These are phyloP conservation scores for Macaranga tanarius DNA, from an alignment of 441 rosid species.

Conservation along the genomic window DNA sequence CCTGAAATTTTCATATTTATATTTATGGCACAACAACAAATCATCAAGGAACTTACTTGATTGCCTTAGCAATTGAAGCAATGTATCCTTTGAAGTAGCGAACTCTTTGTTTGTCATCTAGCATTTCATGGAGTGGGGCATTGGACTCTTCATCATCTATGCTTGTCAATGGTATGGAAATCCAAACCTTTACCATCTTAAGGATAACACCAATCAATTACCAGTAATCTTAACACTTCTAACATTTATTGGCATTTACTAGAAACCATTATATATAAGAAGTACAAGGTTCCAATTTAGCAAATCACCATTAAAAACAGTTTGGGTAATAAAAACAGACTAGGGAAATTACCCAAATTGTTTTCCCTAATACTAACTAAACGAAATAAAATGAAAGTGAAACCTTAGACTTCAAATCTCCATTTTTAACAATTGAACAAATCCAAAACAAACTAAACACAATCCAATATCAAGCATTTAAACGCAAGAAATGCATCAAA, in stretches of 20 bases:
- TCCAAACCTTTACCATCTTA: neutral
- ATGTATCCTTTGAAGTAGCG: constrained; percentile 64
- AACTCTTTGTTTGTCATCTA: constrained; percentile 79
- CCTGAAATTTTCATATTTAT: neutral
- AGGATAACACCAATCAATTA: neutral
- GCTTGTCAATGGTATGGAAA: constrained; percentile 33
- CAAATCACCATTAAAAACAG: neutral
- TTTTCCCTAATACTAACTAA: too few relatives aligned
- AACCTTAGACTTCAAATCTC: too few relatives aligned
- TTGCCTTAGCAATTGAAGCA: constrained; percentile 64
- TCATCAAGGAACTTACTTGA: constrained; percentile 50
- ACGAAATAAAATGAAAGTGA: too few relatives aligned
- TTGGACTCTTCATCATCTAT: constrained; percentile 86
- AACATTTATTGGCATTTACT: neutral
- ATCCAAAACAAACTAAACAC: too few relatives aligned
- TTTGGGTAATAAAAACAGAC: too few relatives aligned
- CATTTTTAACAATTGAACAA: too few relatives aligned
- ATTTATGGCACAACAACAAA: neutral
- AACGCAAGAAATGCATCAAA: too few relatives aligned
- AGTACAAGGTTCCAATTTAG: neutral
- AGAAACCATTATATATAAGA: neutral
- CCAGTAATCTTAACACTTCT: neutral
- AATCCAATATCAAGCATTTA: too few relatives aligned
- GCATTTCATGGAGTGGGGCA: constrained; percentile 65
- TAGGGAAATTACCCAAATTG: too few relatives aligned